These are phyloP conservation scores for Ligustrum vulgare DNA, from an alignment of 257 asterid genomes.

Conservation along the genomic window DNA sequence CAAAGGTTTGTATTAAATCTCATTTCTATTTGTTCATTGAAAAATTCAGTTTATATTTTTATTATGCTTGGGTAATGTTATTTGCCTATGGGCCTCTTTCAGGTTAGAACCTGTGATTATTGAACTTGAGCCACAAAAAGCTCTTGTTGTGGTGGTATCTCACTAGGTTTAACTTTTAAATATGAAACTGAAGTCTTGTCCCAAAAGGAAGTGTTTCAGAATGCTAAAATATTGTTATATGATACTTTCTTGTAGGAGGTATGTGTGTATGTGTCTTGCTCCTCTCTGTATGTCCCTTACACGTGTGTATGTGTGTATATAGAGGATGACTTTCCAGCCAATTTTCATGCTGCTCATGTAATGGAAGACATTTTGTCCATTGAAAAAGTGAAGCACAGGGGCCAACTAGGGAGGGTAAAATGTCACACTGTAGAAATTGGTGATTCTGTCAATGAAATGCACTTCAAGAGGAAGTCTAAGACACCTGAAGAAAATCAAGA, in stretches of 20 bases:
- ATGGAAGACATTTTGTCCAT: too few relatives aligned
- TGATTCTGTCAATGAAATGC: too few relatives aligned
- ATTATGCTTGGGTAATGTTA: slow-evolving; percentile 9
- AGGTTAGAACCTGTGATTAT: slow-evolving; percentile 98
- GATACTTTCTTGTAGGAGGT: slow-evolving; percentile 62
- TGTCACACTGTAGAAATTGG: too few relatives aligned
- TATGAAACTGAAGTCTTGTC: slow-evolving; percentile 18
- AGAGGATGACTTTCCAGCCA: too few relatives aligned
- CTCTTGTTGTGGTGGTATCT: slow-evolving; percentile 95
- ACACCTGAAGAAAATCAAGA: too few relatives aligned
- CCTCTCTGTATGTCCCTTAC: too few relatives aligned
- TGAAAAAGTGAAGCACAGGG: too few relatives aligned
- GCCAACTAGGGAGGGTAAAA: too few relatives aligned
- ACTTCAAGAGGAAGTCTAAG: too few relatives aligned
- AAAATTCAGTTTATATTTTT: slow-evolving; percentile 6
- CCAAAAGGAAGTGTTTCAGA: slow-evolving; percentile 19
- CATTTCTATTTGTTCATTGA: neutral
- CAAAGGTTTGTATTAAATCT: slow-evolving; percentile 62
- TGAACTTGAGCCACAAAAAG: slow-evolving; percentile 96
- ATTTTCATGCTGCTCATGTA: too few relatives aligned
- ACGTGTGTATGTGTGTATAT: too few relatives aligned
- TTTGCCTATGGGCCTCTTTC: slow-evolving; percentile 31
- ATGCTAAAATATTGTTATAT: slow-evolving; percentile 24
- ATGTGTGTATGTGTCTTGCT: too few relatives aligned
- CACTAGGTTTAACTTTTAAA: slow-evolving; percentile 69